Percentiles rank a stretch among this genome's conserved stretches.
Evolutionary conservation across 2,329 filamentous ascomycete genomes (phyloP).

Genomic region (Pyrenophora graminea): DNA sequence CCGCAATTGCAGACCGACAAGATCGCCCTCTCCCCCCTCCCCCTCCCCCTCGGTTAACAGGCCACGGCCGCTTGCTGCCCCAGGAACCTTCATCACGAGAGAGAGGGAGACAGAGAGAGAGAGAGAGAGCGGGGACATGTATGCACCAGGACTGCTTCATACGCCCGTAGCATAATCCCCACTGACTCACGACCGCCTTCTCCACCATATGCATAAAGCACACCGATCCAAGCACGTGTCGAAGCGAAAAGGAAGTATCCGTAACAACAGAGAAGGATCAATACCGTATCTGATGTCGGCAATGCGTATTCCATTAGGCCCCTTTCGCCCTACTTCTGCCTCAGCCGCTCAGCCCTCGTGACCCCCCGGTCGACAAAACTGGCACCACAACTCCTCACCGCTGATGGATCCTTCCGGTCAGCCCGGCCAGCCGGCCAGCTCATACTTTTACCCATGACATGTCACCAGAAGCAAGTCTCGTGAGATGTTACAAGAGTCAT

Average conservation of each 20-base stretch:
- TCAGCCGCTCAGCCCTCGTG: neutral
- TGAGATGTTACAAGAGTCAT: conserved; percentile 2
- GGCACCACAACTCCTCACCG: conserved; percentile 6
- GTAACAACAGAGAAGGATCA: neutral
- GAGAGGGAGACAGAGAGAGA: neutral
- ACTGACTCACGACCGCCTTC: conserved; percentile 14
- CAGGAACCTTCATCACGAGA: neutral
- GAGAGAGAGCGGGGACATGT: no score
- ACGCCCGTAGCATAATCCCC: neutral
- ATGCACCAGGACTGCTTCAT: no score
- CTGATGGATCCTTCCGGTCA: neutral
- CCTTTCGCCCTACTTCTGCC: neutral
- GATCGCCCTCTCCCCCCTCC: neutral
- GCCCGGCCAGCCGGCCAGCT: neutral
- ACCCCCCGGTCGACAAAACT: neutral
- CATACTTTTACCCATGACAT: conserved; percentile 2
- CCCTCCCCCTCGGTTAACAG: conserved; percentile 4
- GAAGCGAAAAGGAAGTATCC: conserved; percentile 16
- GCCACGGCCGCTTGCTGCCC: neutral
- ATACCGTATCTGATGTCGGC: neutral
- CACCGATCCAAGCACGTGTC: conserved; percentile 14
- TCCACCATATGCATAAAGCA: conserved; percentile 12
- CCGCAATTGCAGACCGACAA: neutral
- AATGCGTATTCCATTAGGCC: neutral
- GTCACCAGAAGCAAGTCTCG: conserved; percentile 2